A percentile compares a stretch with the other conserved stretches of the same genome.
Evolutionary conservation across 2,329 filamentous ascomycete genomes (phyloP).

Genomic region (Botrytis squamosa): DNA sequence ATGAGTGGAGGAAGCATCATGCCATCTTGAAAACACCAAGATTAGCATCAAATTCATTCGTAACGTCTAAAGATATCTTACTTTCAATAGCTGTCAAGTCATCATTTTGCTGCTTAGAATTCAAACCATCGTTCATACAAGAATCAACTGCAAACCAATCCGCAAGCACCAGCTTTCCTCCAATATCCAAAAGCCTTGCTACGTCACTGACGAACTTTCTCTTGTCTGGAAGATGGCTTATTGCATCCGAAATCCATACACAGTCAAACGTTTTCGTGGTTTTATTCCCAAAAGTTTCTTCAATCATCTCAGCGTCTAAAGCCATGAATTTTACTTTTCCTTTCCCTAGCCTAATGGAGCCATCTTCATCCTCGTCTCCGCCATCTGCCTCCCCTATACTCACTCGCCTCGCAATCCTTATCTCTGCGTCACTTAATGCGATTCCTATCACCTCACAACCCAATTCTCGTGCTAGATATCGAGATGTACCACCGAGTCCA

Average conservation of each 20-base stretch:
- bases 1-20: constrained; percentile 60
- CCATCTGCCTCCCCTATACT: constrained; percentile 40
- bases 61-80: constrained; percentile 29
- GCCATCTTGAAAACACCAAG: constrained; percentile 45
- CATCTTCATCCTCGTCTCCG: constrained; percentile 40
- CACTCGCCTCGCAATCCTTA: constrained; percentile 56
- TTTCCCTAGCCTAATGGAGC: constrained; percentile 17
- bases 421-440: constrained; percentile 59
- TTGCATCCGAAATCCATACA: constrained; percentile 62
- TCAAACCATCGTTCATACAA: constrained; percentile 39
- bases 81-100: constrained; percentile 61
- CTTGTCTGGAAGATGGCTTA: constrained; percentile 61
- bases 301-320: constrained; percentile 62
- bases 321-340: constrained; percentile 56
- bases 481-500: constrained; percentile 58
- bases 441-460: constrained; percentile 52
- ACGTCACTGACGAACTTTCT: constrained; percentile 57
- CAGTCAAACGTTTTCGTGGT: constrained; percentile 48
- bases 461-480: constrained; percentile 31
- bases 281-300: constrained; percentile 46
- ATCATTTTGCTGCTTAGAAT: constrained; percentile 45
- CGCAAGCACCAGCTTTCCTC: constrained; percentile 55
- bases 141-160: constrained; percentile 58
- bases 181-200: constrained; percentile 47
- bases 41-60: constrained; percentile 2